These are phyloP conservation scores for Alnus glutinosa DNA, from an alignment of 306 rosid genomes.

Conservation along the genomic window DNA sequence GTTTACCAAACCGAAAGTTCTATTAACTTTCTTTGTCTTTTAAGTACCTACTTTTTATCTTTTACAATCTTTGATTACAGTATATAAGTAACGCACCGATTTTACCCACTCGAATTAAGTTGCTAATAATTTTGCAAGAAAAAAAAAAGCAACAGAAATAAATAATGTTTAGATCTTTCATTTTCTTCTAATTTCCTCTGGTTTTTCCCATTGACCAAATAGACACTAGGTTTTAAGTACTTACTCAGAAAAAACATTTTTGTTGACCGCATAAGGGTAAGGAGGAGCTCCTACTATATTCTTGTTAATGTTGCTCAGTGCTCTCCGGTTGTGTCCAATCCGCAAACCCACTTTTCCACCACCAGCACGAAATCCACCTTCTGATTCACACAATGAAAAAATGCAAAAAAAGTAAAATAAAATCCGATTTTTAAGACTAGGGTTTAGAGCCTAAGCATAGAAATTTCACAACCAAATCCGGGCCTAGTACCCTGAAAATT, in stretches of 20 bases:
- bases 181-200: background rate
- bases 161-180: background rate
- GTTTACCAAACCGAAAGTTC: background rate
- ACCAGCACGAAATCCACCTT: conserved; percentile 34
- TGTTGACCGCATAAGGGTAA: conserved; percentile 37
- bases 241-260: conserved; percentile 42
- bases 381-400: background rate
- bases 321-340: conserved; percentile 43
- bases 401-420: background rate
- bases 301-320: conserved; percentile 37
- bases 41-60: background rate
- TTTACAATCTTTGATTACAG: background rate
- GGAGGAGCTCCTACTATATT: conserved; percentile 34
- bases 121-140: background rate
- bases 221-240: conserved; percentile 6
- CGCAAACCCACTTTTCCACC: conserved; percentile 34
- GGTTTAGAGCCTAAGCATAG: conserved; percentile 1
- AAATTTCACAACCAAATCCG: background rate
- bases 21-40: background rate
- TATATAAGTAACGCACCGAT: background rate
- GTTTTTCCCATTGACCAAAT: conserved; percentile 1
- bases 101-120: conserved; percentile 4
- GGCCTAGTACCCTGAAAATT: conserved; percentile 35
- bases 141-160: background rate
- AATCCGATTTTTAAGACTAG: conserved; percentile 4